Evolutionary conservation across 106 monocot species (phyloP).

Genomic region (Allium sativum): DNA sequence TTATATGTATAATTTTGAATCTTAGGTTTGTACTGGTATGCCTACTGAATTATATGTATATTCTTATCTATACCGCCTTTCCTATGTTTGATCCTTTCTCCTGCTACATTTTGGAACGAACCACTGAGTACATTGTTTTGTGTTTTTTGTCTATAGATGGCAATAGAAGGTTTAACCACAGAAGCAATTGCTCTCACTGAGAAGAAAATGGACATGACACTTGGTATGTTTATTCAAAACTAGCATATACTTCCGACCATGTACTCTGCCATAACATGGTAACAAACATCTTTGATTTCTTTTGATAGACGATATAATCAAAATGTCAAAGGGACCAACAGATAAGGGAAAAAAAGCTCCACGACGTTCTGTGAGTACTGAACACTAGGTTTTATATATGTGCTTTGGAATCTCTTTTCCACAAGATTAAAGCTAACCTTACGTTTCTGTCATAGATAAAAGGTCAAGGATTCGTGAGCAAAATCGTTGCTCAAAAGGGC

Average conservation of each 20-base stretch:
- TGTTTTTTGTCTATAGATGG: constrained; percentile 25
- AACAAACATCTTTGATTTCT: neutral
- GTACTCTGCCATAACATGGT: neutral
- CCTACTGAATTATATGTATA: too few relatives aligned
- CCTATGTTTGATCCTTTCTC: too few relatives aligned
- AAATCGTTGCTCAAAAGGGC: constrained; percentile 28
- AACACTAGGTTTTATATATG: neutral
- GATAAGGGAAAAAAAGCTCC: constrained; percentile 41
- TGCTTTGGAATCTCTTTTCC: neutral
- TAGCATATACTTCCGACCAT: neutral
- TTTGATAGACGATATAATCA: constrained; percentile 83
- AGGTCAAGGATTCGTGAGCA: constrained; percentile 50
- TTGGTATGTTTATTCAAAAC: constrained; percentile 27
- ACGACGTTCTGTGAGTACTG: constrained; percentile 41
- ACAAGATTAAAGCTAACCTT: too few relatives aligned
- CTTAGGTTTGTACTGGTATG: too few relatives aligned
- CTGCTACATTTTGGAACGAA: too few relatives aligned
- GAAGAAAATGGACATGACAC: constrained; percentile 72
- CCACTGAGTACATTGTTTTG: neutral
- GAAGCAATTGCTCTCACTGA: constrained; percentile 57
- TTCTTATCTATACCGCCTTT: too few relatives aligned
- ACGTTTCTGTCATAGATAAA: constrained; percentile 40
- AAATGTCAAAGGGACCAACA: constrained; percentile 74
- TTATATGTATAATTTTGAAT: too few relatives aligned
- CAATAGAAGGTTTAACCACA: constrained; percentile 21